Evolutionary conservation across 805 yeast genomes (phyloP).

Genomic region (Kockiozyma suomiensis): DNA sequence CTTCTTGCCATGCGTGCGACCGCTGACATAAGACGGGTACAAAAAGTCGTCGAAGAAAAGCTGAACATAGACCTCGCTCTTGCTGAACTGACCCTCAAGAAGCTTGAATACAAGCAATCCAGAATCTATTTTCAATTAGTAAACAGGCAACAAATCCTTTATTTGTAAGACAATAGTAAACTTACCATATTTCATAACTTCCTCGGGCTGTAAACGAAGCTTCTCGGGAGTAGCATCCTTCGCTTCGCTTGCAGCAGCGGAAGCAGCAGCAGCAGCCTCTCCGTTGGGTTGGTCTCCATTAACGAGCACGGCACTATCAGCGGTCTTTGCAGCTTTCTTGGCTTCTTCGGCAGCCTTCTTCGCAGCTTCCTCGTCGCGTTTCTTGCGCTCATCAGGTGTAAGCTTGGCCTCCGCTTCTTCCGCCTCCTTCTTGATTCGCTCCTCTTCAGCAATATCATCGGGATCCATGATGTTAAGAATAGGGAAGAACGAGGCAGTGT

Average conservation of each 20-base stretch:
- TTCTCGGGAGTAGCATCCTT: conserved; percentile 48
- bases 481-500: conserved; percentile 82
- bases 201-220: conserved; percentile 54
- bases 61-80: conserved; percentile 67
- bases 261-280: conserved; percentile 9
- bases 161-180: conserved; percentile 50
- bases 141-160: conserved; percentile 44
- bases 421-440: conserved; percentile 47
- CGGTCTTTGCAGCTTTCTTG: conserved; percentile 7
- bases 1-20: conserved; percentile 47
- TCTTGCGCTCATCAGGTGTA: conserved; percentile 38
- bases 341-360: conserved; percentile 9
- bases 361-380: conserved; percentile 34
- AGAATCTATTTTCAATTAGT: conserved; percentile 45
- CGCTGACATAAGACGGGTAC: conserved; percentile 62
- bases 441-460: conserved; percentile 66
- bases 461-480: conserved; percentile 75
- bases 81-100: conserved; percentile 57
- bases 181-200: conserved; percentile 38
- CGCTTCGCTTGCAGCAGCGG: conserved; percentile 5
- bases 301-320: neutral
- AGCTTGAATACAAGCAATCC: conserved; percentile 79
- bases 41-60: conserved; percentile 76
- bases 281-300: conserved; percentile 21
- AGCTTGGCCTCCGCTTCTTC: conserved; percentile 42